Percentiles rank a stretch among this genome's conserved stretches.
These are phyloP conservation scores for Podospora pseudoanserina DNA, from an alignment of 495 filamentous ascomycete genomes.

Conservation along the genomic window DNA sequence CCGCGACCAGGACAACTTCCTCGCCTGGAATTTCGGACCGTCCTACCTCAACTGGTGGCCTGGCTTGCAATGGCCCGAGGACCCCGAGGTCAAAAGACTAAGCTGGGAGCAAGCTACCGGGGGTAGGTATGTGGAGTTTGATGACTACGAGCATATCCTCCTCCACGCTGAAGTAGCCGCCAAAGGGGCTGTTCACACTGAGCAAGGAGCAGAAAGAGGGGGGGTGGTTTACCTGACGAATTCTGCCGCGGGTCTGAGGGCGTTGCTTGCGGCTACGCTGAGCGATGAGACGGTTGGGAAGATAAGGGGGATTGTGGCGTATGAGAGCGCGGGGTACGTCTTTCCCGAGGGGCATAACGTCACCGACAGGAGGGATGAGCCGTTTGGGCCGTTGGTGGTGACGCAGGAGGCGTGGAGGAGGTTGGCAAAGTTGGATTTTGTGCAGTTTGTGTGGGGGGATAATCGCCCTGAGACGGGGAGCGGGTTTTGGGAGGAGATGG, in stretches of 20 bases:
- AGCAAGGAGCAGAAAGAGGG: background rate
- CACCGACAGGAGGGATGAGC: background rate
- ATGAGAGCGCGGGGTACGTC: constrained; percentile 1
- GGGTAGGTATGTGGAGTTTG: background rate
- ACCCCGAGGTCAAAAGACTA: background rate
- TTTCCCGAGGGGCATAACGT: background rate
- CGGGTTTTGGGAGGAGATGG: background rate
- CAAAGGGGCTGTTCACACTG: background rate
- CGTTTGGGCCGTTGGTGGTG: constrained; percentile 1
- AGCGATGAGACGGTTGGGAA: background rate
- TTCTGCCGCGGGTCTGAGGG: background rate
- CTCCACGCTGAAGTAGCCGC: background rate
- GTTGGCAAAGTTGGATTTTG: background rate
- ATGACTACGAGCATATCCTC: background rate
- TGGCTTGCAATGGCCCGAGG: background rate
- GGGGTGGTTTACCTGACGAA: background rate
- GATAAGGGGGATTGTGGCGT: constrained; percentile 1
- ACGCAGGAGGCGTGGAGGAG: background rate
- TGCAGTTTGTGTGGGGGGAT: constrained; percentile 2
- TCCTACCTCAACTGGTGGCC: background rate
- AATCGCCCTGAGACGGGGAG: background rate
- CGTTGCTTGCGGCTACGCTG: background rate
- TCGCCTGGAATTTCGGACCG: background rate
- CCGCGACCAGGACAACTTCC: background rate
- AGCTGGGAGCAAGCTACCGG: background rate